phyloP scores from a whole-genome alignment of 306 rosid genomes.

The Hylodesmum podocarpum region DNA sequence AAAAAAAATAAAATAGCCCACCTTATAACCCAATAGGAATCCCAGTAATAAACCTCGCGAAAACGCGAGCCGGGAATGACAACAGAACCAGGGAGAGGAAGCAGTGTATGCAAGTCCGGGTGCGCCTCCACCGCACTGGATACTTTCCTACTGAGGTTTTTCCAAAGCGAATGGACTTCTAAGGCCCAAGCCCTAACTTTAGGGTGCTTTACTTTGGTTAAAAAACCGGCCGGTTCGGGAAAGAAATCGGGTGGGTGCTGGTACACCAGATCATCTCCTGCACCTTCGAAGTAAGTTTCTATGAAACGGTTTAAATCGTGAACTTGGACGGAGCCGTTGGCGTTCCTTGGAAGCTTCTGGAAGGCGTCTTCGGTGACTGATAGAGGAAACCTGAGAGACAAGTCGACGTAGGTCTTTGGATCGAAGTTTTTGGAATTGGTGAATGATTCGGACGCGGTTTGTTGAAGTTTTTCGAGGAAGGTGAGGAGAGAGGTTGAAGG shows the following conservation, averaged over 20 bases:
- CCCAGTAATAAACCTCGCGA: conserved; percentile 92
- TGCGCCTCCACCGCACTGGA: conserved; percentile 38
- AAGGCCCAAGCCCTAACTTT: conserved; percentile 76
- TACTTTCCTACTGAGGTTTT: conserved; percentile 58
- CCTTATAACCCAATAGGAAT: conserved; percentile 94
- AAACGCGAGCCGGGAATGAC: conserved; percentile 84
- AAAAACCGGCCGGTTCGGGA: conserved; percentile 57
- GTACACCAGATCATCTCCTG: conserved; percentile 72
- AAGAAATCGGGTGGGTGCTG: conserved; percentile 62
- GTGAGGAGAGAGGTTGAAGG: conserved; percentile 57
- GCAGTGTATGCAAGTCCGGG: conserved; percentile 67
- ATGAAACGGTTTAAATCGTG: conserved; percentile 44
- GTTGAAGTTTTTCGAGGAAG: conserved; percentile 62
- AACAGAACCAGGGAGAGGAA: conserved; percentile 54
- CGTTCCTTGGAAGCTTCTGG: conserved; percentile 35
- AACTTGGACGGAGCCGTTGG: conserved; percentile 40
- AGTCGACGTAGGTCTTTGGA: conserved; percentile 74
- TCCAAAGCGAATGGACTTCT: conserved; percentile 78
- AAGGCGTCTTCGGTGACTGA: conserved; percentile 48
- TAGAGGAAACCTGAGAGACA: conserved; percentile 56
- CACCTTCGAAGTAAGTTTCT: conserved; percentile 39
- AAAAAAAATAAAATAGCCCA: neutral
- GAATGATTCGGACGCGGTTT: conserved; percentile 50
- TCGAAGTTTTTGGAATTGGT: conserved; percentile 47
- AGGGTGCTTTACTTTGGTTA: conserved; percentile 59